Evolutionary conservation across 495 filamentous ascomycete species (phyloP).

Genomic region (Lentithecium fluviatile): DNA sequence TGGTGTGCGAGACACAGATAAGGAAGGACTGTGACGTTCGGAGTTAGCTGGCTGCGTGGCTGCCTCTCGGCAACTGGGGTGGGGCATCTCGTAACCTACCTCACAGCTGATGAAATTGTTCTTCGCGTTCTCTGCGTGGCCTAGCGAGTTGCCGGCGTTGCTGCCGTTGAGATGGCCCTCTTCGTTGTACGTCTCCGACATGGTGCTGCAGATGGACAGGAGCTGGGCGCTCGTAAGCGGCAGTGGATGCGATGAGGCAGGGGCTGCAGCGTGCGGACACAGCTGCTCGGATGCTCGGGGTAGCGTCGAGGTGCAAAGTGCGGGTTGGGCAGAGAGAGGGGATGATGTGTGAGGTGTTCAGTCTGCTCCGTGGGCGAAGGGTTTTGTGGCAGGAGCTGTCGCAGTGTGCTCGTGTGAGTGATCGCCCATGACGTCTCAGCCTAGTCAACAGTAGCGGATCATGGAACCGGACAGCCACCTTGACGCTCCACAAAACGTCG

Average conservation of each 20-base stretch:
- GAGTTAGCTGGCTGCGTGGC: constrained; percentile 15
- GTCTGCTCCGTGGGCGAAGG: not conserved
- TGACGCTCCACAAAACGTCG: too few relatives aligned
- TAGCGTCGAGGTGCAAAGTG: too few relatives aligned
- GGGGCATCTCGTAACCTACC: constrained; percentile 36
- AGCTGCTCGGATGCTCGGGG: too few relatives aligned
- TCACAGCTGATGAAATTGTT: constrained; percentile 40
- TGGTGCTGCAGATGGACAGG: too few relatives aligned
- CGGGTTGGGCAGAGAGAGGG: too few relatives aligned
- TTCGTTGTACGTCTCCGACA: not conserved
- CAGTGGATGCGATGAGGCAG: too few relatives aligned
- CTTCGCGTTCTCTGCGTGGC: constrained; percentile 31
- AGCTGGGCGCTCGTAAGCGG: too few relatives aligned
- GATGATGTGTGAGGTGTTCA: too few relatives aligned
- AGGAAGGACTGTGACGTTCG: constrained; percentile 26
- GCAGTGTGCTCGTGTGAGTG: not conserved
- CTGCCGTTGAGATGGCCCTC: constrained; percentile 13
- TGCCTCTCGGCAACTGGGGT: constrained; percentile 29
- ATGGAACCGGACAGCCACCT: too few relatives aligned
- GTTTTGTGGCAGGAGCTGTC: not conserved
- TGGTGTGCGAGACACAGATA: constrained; percentile 34
- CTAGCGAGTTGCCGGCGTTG: constrained; percentile 5
- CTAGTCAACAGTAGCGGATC: not conserved
- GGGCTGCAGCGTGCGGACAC: too few relatives aligned
- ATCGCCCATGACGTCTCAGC: not conserved